phyloP scores from a whole-genome alignment of 352 stramenopile genomes.

The Phytophthora meadii region DNA sequence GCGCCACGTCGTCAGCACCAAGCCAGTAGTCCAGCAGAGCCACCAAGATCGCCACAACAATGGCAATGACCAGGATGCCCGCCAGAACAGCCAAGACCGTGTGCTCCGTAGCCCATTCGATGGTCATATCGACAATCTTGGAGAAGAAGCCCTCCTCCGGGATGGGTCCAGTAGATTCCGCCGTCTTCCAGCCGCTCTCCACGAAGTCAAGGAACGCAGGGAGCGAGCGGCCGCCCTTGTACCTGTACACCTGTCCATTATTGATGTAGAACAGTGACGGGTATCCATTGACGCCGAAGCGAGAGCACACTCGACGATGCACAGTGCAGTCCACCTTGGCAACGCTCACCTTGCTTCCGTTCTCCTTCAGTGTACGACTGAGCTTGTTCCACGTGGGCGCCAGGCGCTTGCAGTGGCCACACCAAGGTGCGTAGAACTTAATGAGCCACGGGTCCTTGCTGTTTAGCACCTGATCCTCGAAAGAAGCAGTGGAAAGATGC shows the following conservation, averaged over 20 bases:
- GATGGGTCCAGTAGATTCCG: slow-evolving; percentile 60
- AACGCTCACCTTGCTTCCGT: slow-evolving; percentile 57
- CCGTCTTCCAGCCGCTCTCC: slow-evolving; percentile 61
- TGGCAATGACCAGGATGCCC: slow-evolving; percentile 62
- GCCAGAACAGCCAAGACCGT: slow-evolving; percentile 68
- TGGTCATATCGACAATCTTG: slow-evolving; percentile 61
- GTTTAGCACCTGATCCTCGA: slow-evolving; percentile 67
- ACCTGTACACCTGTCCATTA: slow-evolving; percentile 78
- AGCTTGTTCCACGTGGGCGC: slow-evolving; percentile 78
- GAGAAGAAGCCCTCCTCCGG: slow-evolving; percentile 71
- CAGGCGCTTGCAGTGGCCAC: slow-evolving; percentile 82
- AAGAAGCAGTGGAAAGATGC: slow-evolving; percentile 53
- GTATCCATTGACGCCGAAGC: slow-evolving; percentile 84
- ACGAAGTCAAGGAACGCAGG: slow-evolving; percentile 74
- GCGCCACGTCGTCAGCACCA: slow-evolving; percentile 64
- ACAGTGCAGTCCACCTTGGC: slow-evolving; percentile 84
- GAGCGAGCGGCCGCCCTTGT: slow-evolving; percentile 72
- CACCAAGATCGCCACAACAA: slow-evolving; percentile 74
- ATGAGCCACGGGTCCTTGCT: slow-evolving; percentile 76
- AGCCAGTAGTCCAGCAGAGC: slow-evolving; percentile 80
- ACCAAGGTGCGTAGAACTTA: slow-evolving; percentile 88
- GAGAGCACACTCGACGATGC: slow-evolving; percentile 83
- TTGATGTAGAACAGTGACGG: slow-evolving; percentile 82
- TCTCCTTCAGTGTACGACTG: slow-evolving; percentile 72
- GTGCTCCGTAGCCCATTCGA: slow-evolving; percentile 78